Percentiles rank a stretch among this genome's conserved stretches.
Conservation (phyloP, 495 filamentous ascomycete genomes). For the Elasticomyces elasticus region DNA sequence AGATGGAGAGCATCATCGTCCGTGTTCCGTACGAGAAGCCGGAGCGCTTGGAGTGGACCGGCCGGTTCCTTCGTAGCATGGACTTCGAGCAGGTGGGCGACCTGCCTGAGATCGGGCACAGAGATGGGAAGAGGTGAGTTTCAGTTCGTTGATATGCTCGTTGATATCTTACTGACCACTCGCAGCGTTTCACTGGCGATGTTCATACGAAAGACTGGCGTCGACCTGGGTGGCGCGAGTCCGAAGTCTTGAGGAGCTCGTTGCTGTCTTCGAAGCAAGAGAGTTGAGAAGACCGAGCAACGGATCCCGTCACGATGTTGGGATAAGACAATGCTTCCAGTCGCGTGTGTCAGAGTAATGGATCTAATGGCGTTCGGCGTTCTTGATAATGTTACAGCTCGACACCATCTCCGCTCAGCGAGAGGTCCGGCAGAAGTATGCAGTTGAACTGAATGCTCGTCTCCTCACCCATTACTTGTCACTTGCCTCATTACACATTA, state of each 20-base stretch:
- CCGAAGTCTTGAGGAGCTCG: background rate
- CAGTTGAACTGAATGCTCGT: background rate
- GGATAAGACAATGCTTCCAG: too few species aligned
- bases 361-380: background rate
- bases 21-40: slow-evolving; percentile 16
- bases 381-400: background rate
- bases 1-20: slow-evolving; percentile 22
- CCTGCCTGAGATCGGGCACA: slow-evolving; percentile 15
- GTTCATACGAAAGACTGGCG: slow-evolving; percentile 16
- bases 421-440: background rate
- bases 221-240: background rate
- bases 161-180: background rate
- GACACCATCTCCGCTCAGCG: background rate
- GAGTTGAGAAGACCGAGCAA: too few species aligned
- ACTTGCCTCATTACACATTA: too few species aligned
- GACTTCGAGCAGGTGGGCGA: slow-evolving; percentile 23
- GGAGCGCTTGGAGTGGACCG: slow-evolving; percentile 20
- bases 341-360: background rate
- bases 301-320: too few species aligned
- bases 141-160: background rate
- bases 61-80: slow-evolving; percentile 20
- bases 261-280: background rate
- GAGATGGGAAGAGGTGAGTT: slow-evolving; percentile 17
- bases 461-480: background rate
- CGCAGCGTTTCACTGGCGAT: slow-evolving; percentile 14